Conservation (phyloP, 2,329 filamentous ascomycete species). For the Diaporthe capsici region DNA sequence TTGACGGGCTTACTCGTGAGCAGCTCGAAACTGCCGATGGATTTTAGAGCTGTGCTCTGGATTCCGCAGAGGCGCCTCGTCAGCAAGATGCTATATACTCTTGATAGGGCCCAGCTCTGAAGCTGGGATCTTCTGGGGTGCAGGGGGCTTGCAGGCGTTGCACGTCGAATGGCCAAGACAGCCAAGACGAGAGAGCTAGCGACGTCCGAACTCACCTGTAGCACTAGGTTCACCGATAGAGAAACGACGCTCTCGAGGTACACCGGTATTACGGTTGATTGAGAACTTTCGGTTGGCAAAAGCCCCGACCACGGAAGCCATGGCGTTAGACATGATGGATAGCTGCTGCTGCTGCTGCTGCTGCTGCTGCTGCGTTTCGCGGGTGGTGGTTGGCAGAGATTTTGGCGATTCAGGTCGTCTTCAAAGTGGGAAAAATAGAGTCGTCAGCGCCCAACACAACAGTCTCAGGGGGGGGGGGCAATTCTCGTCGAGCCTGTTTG, state of each 20-base stretch:
- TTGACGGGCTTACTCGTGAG: constrained; percentile 72
- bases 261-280: constrained; percentile 76
- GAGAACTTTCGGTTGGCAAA: constrained; percentile 71
- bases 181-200: constrained; percentile 38
- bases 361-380: neutral
- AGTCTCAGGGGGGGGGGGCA: neutral
- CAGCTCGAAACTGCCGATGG: constrained; percentile 89
- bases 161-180: constrained; percentile 38
- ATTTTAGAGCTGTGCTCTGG: constrained; percentile 86
- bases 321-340: constrained; percentile 39
- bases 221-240: constrained; percentile 70
- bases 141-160: constrained; percentile 6
- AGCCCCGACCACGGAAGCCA: constrained; percentile 61
- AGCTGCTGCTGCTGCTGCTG: neutral
- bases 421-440: constrained; percentile 17
- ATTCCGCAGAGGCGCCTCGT: neutral
- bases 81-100: neutral
- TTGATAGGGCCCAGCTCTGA: neutral
- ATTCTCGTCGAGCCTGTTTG: neutral
- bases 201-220: constrained; percentile 62
- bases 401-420: constrained; percentile 13
- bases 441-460: constrained; percentile 24
- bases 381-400: constrained; percentile 22
- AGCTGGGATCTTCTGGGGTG: neutral
- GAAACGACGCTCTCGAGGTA: constrained; percentile 71